These are phyloP conservation scores for Thalassiosira ordinaria DNA, from an alignment of 352 stramenopile genomes.

Conservation along the genomic window DNA sequence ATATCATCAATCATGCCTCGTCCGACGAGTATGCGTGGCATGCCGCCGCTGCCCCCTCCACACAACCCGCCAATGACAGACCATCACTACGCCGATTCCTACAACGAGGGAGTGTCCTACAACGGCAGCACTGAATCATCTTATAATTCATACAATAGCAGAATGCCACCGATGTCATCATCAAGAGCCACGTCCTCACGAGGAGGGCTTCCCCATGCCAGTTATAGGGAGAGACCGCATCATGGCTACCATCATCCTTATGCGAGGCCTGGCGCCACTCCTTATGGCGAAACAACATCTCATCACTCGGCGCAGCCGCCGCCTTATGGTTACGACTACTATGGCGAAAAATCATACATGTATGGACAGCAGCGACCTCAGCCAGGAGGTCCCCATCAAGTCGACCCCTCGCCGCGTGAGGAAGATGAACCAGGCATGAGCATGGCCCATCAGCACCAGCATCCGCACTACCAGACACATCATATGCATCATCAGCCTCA, in stretches of 20 bases:
- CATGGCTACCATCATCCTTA: slow-evolving; percentile 8
- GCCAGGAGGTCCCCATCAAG: neutral
- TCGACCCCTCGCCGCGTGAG: slow-evolving; percentile 4
- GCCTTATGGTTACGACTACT: slow-evolving; percentile 17
- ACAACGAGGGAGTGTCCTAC: neutral
- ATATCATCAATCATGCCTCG: no score
- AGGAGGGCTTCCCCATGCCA: slow-evolving; percentile 10
- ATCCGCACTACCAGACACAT: neutral
- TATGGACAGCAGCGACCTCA: neutral
- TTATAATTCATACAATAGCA: neutral
- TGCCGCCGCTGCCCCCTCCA: slow-evolving; percentile 1
- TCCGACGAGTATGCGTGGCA: neutral
- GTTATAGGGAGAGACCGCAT: slow-evolving; percentile 1
- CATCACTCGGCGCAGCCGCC: neutral
- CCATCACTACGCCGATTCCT: neutral
- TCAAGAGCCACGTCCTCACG: neutral
- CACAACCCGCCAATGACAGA: slow-evolving; percentile 3
- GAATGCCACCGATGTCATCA: neutral
- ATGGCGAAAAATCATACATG: neutral
- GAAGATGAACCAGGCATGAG: neutral
- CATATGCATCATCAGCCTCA: neutral
- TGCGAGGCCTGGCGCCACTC: neutral
- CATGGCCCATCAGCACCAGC: neutral
- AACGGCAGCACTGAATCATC: neutral
- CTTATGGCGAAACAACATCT: neutral